A percentile compares a stretch with the other conserved stretches of the same genome.
phyloP scores from a whole-genome alignment of 805 yeast species.

The Kluyveromyces siamensis region DNA sequence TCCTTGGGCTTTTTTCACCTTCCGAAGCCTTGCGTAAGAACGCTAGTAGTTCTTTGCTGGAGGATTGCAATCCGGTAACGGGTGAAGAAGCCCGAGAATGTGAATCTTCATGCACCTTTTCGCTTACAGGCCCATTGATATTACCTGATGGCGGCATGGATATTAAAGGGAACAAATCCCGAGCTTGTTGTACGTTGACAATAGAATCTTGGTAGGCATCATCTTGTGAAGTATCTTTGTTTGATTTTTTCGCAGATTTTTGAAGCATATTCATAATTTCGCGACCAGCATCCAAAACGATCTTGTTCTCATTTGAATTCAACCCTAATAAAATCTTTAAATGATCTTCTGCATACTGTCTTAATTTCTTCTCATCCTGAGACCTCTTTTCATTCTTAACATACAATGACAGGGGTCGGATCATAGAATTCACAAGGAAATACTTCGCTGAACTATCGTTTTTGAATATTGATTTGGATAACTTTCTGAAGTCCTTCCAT shows the following conservation, averaged over 20 bases:
- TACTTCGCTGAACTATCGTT: conserved; percentile 27
- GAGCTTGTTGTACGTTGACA: neutral
- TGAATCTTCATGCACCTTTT: neutral
- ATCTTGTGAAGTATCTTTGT: conserved; percentile 8
- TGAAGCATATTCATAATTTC: conserved; percentile 59
- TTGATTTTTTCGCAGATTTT: conserved; percentile 31
- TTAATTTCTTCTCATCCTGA: conserved; percentile 48
- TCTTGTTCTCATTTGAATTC: conserved; percentile 27
- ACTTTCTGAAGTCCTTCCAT: conserved; percentile 59
- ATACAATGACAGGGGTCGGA: conserved; percentile 39
- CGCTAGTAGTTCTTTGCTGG: conserved; percentile 2
- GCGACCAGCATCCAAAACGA: conserved; percentile 57
- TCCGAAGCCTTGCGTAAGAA: conserved; percentile 3
- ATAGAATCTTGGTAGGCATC: neutral
- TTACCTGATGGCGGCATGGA: neutral
- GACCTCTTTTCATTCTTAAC: conserved; percentile 43
- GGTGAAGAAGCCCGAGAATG: conserved; percentile 9
- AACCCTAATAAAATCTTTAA: conserved; percentile 59
- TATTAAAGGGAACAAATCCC: neutral
- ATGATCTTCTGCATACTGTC: conserved; percentile 52
- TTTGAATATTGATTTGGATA: conserved; percentile 28
- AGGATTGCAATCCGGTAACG: conserved; percentile 20
- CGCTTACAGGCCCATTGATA: neutral
- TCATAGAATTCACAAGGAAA: conserved; percentile 34
- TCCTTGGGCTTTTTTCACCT: conserved; percentile 1